Conservation (phyloP, 139 green algal genomes). For the Edaphochlamys debaryana region DNA sequence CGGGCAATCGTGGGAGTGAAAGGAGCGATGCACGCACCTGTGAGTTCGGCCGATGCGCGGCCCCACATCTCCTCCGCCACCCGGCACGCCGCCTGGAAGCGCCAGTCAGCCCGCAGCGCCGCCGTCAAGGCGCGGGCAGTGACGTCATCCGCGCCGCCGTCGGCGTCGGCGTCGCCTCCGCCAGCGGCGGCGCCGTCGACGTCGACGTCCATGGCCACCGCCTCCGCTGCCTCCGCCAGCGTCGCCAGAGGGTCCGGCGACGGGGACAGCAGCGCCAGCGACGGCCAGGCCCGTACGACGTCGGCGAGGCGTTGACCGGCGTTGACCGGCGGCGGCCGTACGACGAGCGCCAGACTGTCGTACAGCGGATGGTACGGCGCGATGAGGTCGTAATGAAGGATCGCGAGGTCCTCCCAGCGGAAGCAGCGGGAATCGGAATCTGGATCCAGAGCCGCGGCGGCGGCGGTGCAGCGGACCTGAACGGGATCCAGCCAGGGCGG, state of each 20-base stretch:
- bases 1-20: no score
- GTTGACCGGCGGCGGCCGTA: no score
- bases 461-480: neutral
- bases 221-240: neutral
- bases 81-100: conserved; percentile 16
- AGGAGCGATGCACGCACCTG: no score
- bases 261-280: neutral
- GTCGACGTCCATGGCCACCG: no score
- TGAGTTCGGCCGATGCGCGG: neutral
- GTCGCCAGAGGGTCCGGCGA: no score
- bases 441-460: neutral
- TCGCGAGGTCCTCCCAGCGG: neutral
- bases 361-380: conserved; percentile 6
- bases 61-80: conserved; percentile 12
- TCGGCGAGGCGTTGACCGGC: no score
- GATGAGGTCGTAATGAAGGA: conserved; percentile 23
- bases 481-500: no score
- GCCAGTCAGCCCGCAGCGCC: conserved; percentile 23
- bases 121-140: no score
- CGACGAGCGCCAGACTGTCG: no score
- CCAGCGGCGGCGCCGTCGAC: neutral
- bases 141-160: neutral
- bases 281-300: no score
- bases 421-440: neutral
- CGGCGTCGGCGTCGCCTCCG: neutral